A percentile compares a stretch with the other conserved stretches of the same genome.
phyloP scores from a whole-genome alignment of 1,284 basidiomycete genomes.

The Tremellales sp. region DNA sequence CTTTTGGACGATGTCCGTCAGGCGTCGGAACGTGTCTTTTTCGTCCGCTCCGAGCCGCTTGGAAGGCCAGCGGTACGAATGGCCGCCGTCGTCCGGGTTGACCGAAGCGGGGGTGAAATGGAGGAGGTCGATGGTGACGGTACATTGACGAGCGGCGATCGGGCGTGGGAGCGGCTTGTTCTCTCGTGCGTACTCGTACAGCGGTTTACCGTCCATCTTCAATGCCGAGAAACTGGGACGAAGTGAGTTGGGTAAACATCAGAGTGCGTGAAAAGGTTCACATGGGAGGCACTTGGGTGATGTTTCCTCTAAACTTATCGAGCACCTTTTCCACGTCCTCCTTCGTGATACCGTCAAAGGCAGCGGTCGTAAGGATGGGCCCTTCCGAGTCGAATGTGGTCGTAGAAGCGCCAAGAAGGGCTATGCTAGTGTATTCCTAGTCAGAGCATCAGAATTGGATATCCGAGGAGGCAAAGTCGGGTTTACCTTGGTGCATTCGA shows the following conservation, averaged over 20 bases:
- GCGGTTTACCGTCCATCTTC: constrained; percentile 94
- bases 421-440: constrained; percentile 87
- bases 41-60: constrained; percentile 66
- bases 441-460: neutral
- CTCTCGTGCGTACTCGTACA: constrained; percentile 94
- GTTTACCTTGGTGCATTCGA: constrained; percentile 84
- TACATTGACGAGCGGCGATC: constrained; percentile 81
- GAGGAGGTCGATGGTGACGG: constrained; percentile 65
- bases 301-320: constrained; percentile 77
- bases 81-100: constrained; percentile 39
- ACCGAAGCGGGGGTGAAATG: constrained; percentile 42
- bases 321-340: constrained; percentile 70
- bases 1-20: constrained; percentile 51
- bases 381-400: constrained; percentile 93
- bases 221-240: constrained; percentile 82
- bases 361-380: constrained; percentile 65
- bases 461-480: constrained; percentile 3
- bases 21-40: constrained; percentile 62
- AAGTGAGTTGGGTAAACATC: constrained; percentile 1
- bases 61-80: constrained; percentile 67
- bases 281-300: constrained; percentile 89
- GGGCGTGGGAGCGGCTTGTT: constrained; percentile 86
- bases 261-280: constrained; percentile 50
- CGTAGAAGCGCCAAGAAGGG: constrained; percentile 88
- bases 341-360: constrained; percentile 78